phyloP scores from a whole-genome alignment of 352 stramenopile species.

The Blastocystis sp. region DNA sequence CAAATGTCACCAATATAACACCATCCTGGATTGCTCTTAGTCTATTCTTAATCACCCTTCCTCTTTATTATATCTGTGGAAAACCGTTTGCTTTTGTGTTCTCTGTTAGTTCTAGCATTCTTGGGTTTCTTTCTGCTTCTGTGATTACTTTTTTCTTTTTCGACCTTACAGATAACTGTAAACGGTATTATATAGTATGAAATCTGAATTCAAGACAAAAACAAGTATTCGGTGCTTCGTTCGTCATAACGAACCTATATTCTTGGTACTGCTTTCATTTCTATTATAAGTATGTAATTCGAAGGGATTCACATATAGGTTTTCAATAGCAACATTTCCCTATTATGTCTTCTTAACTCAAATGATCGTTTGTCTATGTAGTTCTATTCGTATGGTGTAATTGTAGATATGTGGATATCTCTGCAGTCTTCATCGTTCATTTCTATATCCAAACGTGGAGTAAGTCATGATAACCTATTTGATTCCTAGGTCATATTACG shows the following conservation, averaged over 20 bases:
- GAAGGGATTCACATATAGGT: neutral
- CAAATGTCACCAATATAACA: neutral
- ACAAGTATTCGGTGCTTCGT: constrained; percentile 12
- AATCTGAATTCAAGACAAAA: neutral
- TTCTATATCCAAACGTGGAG: neutral
- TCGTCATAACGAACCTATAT: neutral
- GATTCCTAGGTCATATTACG: neutral
- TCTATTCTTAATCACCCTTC: neutral
- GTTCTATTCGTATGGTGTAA: neutral
- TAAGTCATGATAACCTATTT: neutral
- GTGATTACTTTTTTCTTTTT: neutral
- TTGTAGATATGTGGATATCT: neutral
- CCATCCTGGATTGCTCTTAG: neutral
- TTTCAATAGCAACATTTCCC: neutral
- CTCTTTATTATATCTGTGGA: constrained; percentile 17
- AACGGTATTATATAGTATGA: neutral
- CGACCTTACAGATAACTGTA: neutral
- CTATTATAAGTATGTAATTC: constrained; percentile 4
- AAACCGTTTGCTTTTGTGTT: neutral
- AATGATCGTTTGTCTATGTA: constrained; percentile 13
- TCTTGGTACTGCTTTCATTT: constrained; percentile 1
- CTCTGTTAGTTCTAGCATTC: neutral
- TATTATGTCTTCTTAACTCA: constrained; percentile 11
- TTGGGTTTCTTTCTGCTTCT: neutral
- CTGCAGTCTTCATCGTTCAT: neutral